A percentile compares a stretch with the other conserved stretches of the same genome.
Evolutionary conservation across 208 protist genomes (phyloP).

Genomic region (Tetramitus jugosus): DNA sequence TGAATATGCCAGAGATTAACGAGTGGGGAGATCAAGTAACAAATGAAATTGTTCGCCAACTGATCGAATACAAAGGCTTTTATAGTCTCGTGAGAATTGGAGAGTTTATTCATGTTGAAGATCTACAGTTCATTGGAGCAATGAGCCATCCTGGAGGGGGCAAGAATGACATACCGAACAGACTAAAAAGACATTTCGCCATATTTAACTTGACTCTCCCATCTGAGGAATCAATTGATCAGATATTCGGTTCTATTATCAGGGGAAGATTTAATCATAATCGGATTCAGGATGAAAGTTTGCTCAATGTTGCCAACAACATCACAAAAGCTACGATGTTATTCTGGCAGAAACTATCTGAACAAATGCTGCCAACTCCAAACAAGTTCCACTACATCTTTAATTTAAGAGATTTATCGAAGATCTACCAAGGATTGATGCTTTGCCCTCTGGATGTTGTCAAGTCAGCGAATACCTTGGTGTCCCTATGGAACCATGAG

Average conservation of each 20-base stretch:
- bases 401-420: slow-evolving; percentile 91
- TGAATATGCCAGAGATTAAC: slow-evolving; percentile 91
- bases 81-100: slow-evolving; percentile 49
- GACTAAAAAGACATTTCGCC: slow-evolving; percentile 87
- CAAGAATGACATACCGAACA: slow-evolving; percentile 94
- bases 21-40: slow-evolving; percentile 88
- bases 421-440: slow-evolving; percentile 84
- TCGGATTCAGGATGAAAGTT: background rate
- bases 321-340: slow-evolving; percentile 79
- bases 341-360: slow-evolving; percentile 74
- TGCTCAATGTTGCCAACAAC: slow-evolving; percentile 51
- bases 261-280: slow-evolving; percentile 24
- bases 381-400: slow-evolving; percentile 98
- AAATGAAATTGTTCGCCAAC: slow-evolving; percentile 87
- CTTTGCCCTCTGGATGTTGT: slow-evolving; percentile 70
- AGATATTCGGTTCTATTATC: slow-evolving; percentile 56
- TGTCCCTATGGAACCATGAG: slow-evolving; percentile 93
- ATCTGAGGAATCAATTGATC: slow-evolving; percentile 79
- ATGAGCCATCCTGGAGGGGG: slow-evolving; percentile 94
- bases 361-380: slow-evolving; percentile 90
- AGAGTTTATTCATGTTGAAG: slow-evolving; percentile 80
- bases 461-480: slow-evolving; percentile 57
- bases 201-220: slow-evolving; percentile 93
- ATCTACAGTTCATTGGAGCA: slow-evolving; percentile 87
- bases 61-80: slow-evolving; percentile 46